Conservation (phyloP, 306 rosid genomes). For the Glycine soja region DNA sequence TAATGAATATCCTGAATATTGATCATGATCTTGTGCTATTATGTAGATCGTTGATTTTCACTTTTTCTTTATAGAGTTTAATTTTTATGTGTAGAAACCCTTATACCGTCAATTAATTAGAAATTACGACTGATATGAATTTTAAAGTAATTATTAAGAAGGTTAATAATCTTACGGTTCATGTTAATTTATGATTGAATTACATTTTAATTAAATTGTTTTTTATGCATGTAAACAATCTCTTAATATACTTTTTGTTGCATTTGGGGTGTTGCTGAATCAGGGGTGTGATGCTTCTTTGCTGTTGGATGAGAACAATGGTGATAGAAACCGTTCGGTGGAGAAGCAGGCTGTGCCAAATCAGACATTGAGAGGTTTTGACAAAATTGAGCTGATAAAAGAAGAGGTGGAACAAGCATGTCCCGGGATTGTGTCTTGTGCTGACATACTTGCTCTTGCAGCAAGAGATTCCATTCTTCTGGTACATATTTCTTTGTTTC, state of each 20-base stretch:
- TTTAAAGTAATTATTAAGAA: neutral
- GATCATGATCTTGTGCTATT: neutral
- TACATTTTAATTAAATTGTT: neutral
- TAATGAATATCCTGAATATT: neutral
- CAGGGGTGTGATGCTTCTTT: slow-evolving; percentile 72
- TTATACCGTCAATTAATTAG: neutral
- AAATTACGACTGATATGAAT: neutral
- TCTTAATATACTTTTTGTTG: neutral
- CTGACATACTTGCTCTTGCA: slow-evolving; percentile 61
- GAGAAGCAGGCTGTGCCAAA: slow-evolving; percentile 91
- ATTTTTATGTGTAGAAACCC: neutral
- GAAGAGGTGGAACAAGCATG: slow-evolving; percentile 63
- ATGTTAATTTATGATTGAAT: neutral
- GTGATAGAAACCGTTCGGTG: slow-evolving; percentile 49
- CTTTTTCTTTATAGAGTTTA: slow-evolving; percentile 20
- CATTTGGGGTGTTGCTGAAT: slow-evolving; percentile 17
- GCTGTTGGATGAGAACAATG: slow-evolving; percentile 64
- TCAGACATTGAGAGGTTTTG: slow-evolving; percentile 61
- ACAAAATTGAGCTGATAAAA: slow-evolving; percentile 59
- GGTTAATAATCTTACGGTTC: neutral
- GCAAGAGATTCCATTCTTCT: slow-evolving; percentile 61
- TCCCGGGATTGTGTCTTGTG: slow-evolving; percentile 62
- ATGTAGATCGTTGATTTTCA: neutral
- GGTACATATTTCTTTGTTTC: slow-evolving; percentile 38
- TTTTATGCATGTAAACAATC: neutral